A percentile compares a stretch with the other conserved stretches of the same genome.
Conservation (phyloP, 768 basidiomycete genomes). For the Leccinum incarnatum region DNA sequence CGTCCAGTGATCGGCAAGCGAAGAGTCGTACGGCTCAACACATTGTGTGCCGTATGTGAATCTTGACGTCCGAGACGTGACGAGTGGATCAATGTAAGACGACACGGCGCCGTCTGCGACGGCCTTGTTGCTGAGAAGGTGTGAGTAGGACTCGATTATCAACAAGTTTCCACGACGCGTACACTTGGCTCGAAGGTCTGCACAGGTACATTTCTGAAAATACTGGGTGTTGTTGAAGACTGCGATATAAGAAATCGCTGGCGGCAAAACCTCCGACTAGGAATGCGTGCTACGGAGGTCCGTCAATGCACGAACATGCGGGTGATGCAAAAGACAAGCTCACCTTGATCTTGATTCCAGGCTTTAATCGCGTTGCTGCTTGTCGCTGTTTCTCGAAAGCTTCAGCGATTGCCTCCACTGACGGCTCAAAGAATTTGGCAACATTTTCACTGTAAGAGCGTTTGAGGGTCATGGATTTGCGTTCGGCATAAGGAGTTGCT, state of each 20-base stretch:
- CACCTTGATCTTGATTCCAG: slow-evolving; percentile 28
- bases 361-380: slow-evolving; percentile 13
- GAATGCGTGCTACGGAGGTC: slow-evolving; percentile 25
- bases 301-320: background rate
- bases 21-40: slow-evolving; percentile 21
- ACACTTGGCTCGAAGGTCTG: background rate
- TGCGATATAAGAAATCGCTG: background rate
- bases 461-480: background rate
- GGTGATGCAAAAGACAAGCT: too few species aligned
- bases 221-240: background rate
- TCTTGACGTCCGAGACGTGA: slow-evolving; percentile 42
- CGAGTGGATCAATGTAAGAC: slow-evolving; percentile 44
- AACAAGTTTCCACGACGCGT: background rate
- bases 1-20: slow-evolving; percentile 35
- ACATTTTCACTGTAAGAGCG: slow-evolving; percentile 31
- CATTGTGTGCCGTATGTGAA: slow-evolving; percentile 39
- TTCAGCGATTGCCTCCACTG: slow-evolving; percentile 34
- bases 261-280: background rate
- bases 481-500: background rate
- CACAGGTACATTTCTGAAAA: background rate
- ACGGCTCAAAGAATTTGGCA: slow-evolving; percentile 41
- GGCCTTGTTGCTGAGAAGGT: background rate
- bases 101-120: background rate
- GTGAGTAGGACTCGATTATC: background rate
- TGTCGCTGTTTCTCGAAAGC: slow-evolving; percentile 32